Evolutionary conservation across 768 basidiomycete species (phyloP).

Genomic region (Termitomyces sp.): DNA sequence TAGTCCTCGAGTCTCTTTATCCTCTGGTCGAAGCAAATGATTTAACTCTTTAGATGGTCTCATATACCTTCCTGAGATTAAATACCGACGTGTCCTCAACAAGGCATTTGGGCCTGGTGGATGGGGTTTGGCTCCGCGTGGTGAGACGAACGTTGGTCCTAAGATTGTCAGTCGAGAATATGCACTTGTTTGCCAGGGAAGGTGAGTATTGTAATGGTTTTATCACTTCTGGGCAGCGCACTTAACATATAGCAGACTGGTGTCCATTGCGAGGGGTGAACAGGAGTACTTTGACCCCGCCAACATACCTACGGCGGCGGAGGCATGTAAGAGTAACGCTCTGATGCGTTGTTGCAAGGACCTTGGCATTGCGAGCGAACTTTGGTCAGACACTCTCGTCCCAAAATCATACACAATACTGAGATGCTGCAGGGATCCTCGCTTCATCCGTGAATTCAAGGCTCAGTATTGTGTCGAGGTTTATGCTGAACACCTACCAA

Average conservation of each 20-base stretch:
- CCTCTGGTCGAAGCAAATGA: background rate
- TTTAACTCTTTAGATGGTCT: conserved; percentile 64
- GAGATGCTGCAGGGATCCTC: conserved; percentile 68
- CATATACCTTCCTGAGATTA: conserved; percentile 94
- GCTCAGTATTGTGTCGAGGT: conserved; percentile 76
- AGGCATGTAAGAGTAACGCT: conserved; percentile 94
- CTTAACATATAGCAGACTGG: conserved; percentile 46
- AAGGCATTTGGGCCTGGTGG: conserved; percentile 93
- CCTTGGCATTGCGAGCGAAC: conserved; percentile 90
- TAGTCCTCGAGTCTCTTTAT: conserved; percentile 15
- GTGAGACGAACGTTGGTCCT: conserved; percentile 85
- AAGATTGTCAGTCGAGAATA: conserved; percentile 91
- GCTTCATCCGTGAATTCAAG: conserved; percentile 94
- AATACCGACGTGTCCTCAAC: conserved; percentile 89
- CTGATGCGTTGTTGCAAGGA: conserved; percentile 98
- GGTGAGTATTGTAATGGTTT: conserved; percentile 41
- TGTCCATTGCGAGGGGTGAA: conserved; percentile 89
- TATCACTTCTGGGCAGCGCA: background rate
- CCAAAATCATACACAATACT: background rate
- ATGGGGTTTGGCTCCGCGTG: conserved; percentile 93
- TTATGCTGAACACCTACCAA: conserved; percentile 75
- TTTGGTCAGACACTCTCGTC: conserved; percentile 57
- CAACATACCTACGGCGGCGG: conserved; percentile 89
- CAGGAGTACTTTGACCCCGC: conserved; percentile 93
- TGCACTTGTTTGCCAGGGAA: conserved; percentile 86